Conservation (phyloP, 1,139 yeast species). For the Candida sp. region DNA sequence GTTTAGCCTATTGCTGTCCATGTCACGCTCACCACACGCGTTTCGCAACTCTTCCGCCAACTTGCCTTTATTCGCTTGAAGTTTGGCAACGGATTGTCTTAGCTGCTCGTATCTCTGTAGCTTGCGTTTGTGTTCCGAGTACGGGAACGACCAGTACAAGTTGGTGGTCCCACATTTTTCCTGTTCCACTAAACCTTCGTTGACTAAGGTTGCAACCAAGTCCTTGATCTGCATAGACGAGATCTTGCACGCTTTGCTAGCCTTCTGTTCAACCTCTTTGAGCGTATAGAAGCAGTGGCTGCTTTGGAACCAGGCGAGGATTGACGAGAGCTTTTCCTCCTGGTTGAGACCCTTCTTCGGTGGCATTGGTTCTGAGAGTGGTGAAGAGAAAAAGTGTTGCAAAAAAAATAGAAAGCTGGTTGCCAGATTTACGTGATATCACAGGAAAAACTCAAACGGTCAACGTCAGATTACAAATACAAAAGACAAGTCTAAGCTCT, state of each 20-base stretch:
- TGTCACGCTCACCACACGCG: slow-evolving; percentile 4
- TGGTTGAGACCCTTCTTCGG: slow-evolving; percentile 33
- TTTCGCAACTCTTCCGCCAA: slow-evolving; percentile 7
- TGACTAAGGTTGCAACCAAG: slow-evolving; percentile 45
- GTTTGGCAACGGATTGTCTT: slow-evolving; percentile 15
- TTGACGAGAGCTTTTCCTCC: slow-evolving; percentile 42
- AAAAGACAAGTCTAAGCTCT: too few species aligned
- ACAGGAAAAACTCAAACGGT: too few species aligned
- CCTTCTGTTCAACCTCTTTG: slow-evolving; percentile 53
- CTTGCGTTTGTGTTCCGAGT: slow-evolving; percentile 28
- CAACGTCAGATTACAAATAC: too few species aligned
- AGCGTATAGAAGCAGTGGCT: slow-evolving; percentile 46
- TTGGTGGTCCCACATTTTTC: slow-evolving; percentile 60
- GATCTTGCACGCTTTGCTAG: slow-evolving; percentile 48
- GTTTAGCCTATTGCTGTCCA: slow-evolving; percentile 3
- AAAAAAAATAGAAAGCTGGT: slow-evolving; percentile 3
- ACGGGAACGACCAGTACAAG: slow-evolving; percentile 57
- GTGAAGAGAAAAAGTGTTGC: slow-evolving; percentile 6
- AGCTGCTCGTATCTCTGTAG: slow-evolving; percentile 17
- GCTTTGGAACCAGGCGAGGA: slow-evolving; percentile 44
- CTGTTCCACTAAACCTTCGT: slow-evolving; percentile 47
- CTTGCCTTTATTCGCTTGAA: slow-evolving; percentile 6
- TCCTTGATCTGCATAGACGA: slow-evolving; percentile 56
- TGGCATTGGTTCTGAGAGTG: slow-evolving; percentile 12
- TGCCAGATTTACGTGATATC: too few species aligned